phyloP scores from a whole-genome alignment of 495 filamentous ascomycete genomes.

The Lichina pygmaea region DNA sequence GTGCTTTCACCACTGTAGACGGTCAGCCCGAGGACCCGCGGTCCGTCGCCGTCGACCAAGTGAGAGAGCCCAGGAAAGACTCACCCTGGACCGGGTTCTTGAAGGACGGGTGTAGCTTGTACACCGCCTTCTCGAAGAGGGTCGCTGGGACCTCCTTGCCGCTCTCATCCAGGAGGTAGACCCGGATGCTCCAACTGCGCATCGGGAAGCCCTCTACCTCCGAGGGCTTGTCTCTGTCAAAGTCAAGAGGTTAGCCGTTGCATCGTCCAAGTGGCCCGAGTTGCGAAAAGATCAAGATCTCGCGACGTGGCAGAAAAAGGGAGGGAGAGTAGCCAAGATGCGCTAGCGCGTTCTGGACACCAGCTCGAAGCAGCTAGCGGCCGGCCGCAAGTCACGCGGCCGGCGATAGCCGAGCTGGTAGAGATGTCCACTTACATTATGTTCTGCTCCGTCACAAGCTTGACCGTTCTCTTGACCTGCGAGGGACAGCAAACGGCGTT shows the following conservation, averaged over 20 bases:
- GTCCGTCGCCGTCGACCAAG: not conserved
- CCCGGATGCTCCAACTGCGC: slow-evolving; percentile 39
- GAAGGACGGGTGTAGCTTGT: slow-evolving; percentile 85
- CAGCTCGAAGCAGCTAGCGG: not conserved
- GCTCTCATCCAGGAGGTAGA: slow-evolving; percentile 30
- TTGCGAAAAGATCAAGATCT: too few relatives aligned
- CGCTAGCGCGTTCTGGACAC: too few relatives aligned
- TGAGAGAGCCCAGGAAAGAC: slow-evolving; percentile 9
- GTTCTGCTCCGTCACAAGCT: slow-evolving; percentile 75
- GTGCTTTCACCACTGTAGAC: slow-evolving; percentile 42
- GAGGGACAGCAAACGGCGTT: not conserved
- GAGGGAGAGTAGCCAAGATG: too few relatives aligned
- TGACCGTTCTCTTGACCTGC: slow-evolving; percentile 65
- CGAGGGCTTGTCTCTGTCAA: slow-evolving; percentile 33
- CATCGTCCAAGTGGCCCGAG: not conserved
- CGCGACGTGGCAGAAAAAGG: too few relatives aligned
- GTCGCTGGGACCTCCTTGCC: slow-evolving; percentile 42
- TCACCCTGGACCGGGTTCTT: slow-evolving; percentile 53
- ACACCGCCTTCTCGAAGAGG: slow-evolving; percentile 73
- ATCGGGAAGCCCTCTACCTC: slow-evolving; percentile 73
- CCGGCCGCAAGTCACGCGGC: not conserved
- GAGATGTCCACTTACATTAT: slow-evolving; percentile 37
- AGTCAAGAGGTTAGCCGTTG: too few relatives aligned
- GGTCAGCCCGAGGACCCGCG: not conserved
- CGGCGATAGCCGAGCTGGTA: not conserved